Base-by-base conservation (phyloP, 2,329 filamentous ascomycete genomes). In the Cordyceps tenuipes region DNA sequence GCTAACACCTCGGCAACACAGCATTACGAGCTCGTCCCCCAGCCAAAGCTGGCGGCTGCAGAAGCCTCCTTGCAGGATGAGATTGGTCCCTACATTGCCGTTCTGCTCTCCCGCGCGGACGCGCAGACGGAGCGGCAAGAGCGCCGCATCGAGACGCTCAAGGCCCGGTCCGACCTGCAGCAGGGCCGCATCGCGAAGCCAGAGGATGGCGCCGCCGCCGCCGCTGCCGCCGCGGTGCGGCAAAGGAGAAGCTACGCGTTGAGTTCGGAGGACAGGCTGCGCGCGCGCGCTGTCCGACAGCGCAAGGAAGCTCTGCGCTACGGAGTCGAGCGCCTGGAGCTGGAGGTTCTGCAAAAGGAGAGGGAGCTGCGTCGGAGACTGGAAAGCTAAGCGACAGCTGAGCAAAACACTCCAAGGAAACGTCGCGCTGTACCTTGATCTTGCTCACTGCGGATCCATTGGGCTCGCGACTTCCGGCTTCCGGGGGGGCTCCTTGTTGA, bases 21-120 rank as follows among this genome's bases (percentile, higher is more conserved):
- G 87, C 92, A 96, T 76, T 97, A 96, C 75, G 92, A 97, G 72
- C 85, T 96, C 47, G 89, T 96, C 66, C 90, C 91, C 17, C 90
- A 96, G 71, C 84, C 88, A 13, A 89, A 89, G 56, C 84, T 97
- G 49, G 86, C 87, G 63, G 82, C 87, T 63, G 92, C 92, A 36
- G 92, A 97, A 73, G 81, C 89, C 65, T 87, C 90, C 5, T 84
- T 97, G 19, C 87, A 91, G 67, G 89, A 90, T 68, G 91, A 96
- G 71, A 94, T 96, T 66, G 87, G 88, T n/a, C 92, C 92, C 9
- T 91, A 91, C 72, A 89, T 96, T 64, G 79, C 86, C 34, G 83
- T 85, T 61, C 83, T 97, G 2, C 85, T 97, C 56, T 82, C 86
- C 63, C 87, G 91, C 65, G 90, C 91, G n/a, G 86, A 91, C 65